Evolutionary conservation across 495 filamentous ascomycete genomes (phyloP), one percentile per base, ranked within the genome.

Genomic region (Podospora sp.): DNA sequence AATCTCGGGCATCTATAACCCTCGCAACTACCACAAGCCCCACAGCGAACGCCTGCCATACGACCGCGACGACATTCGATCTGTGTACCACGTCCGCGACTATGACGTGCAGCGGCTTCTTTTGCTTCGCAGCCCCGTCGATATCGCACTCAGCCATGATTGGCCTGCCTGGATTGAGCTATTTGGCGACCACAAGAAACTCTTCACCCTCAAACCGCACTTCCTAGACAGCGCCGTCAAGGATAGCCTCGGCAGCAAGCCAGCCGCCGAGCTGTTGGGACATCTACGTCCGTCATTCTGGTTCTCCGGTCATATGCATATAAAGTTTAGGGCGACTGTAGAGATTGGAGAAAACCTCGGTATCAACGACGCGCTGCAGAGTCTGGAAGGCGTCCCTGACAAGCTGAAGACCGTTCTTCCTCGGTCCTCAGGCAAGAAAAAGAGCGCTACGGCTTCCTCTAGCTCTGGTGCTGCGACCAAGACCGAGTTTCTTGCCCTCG

Each of bases 271-370:
- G 40, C 86, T 94, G 9, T 82, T 97, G 69, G 87, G 92, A 71
- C 85, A 90, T 35, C 77, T 97, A 46, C 84, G 90, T 35, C 93
- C 93, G 6, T 77, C 84, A 1, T 89, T 92, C 73, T 97, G 93
- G 93, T 94, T 97, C 76, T 90, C 92, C 5, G 93, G 92, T 1
- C 93, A 97, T 74, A 70, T 96, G 73, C 93, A 97, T 77, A 85
- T 88, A 71, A 91, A 91, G 71, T 96, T 89, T 71, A 71, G 87
- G 8, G 92, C 92, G 6, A 69, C 86, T 0, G 84, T 93, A 55
- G 76, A 83, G 2, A 90, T 94, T 77, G 79, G 82, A n/a, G 52
- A 25, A 18, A 49, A 26, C 67, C 62, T 18, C 2, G 40, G 40
- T 6, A 46, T 46, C 40, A 14, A 46, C 40, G 40, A 46, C 14